Percentiles rank a stretch among this genome's conserved stretches.
Conservation (phyloP, 1,284 basidiomycete species). For the Chalciporus sp. region DNA sequence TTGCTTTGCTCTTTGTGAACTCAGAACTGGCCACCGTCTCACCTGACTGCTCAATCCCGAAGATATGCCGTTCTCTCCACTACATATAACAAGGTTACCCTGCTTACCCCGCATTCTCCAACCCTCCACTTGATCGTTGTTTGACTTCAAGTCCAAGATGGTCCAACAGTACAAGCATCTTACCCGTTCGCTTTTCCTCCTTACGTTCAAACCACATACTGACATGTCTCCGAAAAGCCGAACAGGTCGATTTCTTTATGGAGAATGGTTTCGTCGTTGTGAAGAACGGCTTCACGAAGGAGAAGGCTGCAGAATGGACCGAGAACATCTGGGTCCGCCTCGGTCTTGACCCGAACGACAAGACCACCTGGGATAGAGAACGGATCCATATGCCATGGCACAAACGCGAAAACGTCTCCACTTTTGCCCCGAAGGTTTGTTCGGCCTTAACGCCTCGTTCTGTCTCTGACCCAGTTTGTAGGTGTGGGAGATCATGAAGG, state of each 20-base stretch:
- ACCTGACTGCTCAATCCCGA: conserved; percentile 4
- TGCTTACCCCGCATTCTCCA: not conserved
- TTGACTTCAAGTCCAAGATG: not conserved
- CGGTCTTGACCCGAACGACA: conserved; percentile 53
- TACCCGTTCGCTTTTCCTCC: not conserved
- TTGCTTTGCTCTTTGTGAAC: not conserved
- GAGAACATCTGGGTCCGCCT: conserved; percentile 55
- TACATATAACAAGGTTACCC: not conserved
- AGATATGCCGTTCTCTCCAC: not conserved
- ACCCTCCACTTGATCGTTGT: not conserved
- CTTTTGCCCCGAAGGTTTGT: conserved; percentile 53
- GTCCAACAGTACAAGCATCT: not conserved
- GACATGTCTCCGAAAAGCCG: conserved; percentile 27
- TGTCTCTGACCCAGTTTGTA: not conserved
- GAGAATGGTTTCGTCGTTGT: conserved; percentile 58
- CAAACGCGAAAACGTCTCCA: conserved; percentile 39
- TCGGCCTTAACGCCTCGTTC: not conserved
- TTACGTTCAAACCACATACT: not conserved
- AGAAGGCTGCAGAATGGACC: conserved; percentile 48
- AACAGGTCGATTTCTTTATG: conserved; percentile 56
- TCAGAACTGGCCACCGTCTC: not conserved
- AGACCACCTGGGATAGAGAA: conserved; percentile 53
- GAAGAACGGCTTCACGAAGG: conserved; percentile 52
- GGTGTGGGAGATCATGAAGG: not conserved
- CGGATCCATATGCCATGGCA: conserved; percentile 58